These are phyloP conservation scores for Neurospora pannonica DNA, from an alignment of 495 filamentous ascomycete genomes.

Conservation along the genomic window DNA sequence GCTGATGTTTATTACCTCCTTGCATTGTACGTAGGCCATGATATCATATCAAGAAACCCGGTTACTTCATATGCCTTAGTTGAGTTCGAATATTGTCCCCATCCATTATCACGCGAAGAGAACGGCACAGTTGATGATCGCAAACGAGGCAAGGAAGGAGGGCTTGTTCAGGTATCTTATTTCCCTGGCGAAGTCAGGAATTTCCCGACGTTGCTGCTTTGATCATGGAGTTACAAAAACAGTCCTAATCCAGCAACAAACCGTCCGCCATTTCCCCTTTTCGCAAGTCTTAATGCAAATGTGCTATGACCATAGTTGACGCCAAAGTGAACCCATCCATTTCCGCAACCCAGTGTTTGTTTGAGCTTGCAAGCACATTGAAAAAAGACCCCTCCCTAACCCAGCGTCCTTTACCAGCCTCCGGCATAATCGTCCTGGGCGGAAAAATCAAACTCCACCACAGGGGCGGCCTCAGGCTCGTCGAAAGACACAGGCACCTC, in stretches of 20 bases:
- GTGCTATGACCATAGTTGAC: constrained; percentile 25
- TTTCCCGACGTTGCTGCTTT: constrained; percentile 17
- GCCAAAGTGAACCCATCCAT: constrained; percentile 24
- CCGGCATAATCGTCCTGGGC: not conserved
- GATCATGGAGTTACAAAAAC: constrained; percentile 16
- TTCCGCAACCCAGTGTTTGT: constrained; percentile 12
- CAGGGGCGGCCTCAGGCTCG: not conserved
- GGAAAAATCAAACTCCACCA: not conserved
- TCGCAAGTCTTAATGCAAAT: constrained; percentile 26
- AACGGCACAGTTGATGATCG: not conserved
- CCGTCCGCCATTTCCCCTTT: constrained; percentile 20
- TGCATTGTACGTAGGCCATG: not conserved
- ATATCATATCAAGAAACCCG: not conserved
- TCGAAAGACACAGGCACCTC: constrained; percentile 1
- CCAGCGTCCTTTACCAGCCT: constrained; percentile 9
- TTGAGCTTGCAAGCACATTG: constrained; percentile 14
- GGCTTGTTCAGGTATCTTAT: constrained; percentile 3
- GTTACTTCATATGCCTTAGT: not conserved
- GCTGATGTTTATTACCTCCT: not conserved
- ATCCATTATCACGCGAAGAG: not conserved
- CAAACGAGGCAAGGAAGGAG: not conserved
- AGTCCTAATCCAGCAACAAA: constrained; percentile 12
- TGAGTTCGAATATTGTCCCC: not conserved
- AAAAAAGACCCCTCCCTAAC: constrained; percentile 6
- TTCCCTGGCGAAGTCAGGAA: constrained; percentile 16